Evolutionary conservation across 176 grass and related monocot genomes (phyloP), one percentile per base, ranked within the genome.

Genomic region (Aechmea fasciata): DNA sequence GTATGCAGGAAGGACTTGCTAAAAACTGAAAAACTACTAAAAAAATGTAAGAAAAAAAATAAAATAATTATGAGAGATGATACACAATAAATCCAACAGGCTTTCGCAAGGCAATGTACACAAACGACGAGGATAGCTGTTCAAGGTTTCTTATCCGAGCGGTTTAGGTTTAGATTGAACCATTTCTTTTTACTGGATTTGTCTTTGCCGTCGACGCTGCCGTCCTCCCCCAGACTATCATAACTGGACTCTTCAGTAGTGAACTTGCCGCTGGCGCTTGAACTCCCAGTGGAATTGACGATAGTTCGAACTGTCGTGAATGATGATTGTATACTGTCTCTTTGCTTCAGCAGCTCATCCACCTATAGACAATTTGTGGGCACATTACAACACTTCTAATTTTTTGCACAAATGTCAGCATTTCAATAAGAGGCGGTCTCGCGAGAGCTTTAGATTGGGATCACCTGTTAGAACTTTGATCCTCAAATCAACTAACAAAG

Each of bases 101-200:
- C 55, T 10, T 61, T 22, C 8, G 20, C 10, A 61, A 61, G 11
- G 55, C 14, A 61, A 20, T 19, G 54, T 59, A 61, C 55, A 61
- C 20, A 22, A 61, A 61, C 9, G n/a, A 10, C 17, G 20, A 61
- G 55, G 20, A 9, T 15, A 57, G 49, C 19, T 72, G 15, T 51
- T 91, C 79, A 91, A 20, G 52, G 65, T 73, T 76, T 85, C 76
- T 77, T 91, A 61, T 91, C 88, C 13, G 88, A 86, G 65, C 86
- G 85, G 77, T 87, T 92, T 67, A 92, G 86, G 59, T 90, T 92
- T 66, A 97, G 79, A 80, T 84, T 86, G 76, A 97, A 97, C 94
- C 94, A 97, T 73, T 87, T 97, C 79, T 92, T 97, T 81, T 90
- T 97, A 64, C 64, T 67, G 71, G 89, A 90, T 85, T 82, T 85